Base-by-base conservation (phyloP, 495 filamentous ascomycete genomes). In the Corynascus novoguineensis region DNA sequence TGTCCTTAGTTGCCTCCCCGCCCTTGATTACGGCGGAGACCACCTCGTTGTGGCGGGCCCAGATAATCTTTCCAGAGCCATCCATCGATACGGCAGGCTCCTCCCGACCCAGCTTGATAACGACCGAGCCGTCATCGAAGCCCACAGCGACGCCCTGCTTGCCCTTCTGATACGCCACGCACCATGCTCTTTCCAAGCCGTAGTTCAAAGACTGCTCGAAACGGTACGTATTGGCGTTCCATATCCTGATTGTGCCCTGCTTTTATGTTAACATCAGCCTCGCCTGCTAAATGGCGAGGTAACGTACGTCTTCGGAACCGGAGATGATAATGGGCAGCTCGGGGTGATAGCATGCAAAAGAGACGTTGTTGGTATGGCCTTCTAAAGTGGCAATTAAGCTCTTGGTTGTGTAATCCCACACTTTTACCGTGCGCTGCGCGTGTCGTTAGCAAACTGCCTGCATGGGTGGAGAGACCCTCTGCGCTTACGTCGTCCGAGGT, bases 401-500 rank as follows among this genome's bases (percentile, higher is more conserved):
- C 73, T 97, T 97, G 29, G 92, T 97, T 4, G 93, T 97, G 74
- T 97, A 97, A 68, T 97, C 95, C 95, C 93, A 99, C 32, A 99
- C 82, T 81, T 99, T 90, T 55, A 92, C 87, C 1, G 89, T 95
- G 63, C 86, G 84, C 68, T 70, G 17, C n/a, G 21, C 3, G 5
- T 12, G 11, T 21, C 8, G 50, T 59, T 45, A 57, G 53, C 8
- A 11, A 24, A 11, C 25, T 10, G 1, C 22, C 5, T 9, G 24
- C 12, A 1, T 2, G 14, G 17, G 15, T 6, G 17, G 12, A 21
- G 3, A 4, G n/a, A n/a, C n/a, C n/a, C n/a, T n/a, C n/a, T n/a
- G n/a, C n/a, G 12, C 67, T 51, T 59, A 70, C 68, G 60, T 97
- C 93, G 69, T 97, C 93, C 6, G 90, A 96, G 27, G 93, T 97